phyloP scores from a whole-genome alignment of 345 rosid species.

The Zanthoxylum bungeanum region DNA sequence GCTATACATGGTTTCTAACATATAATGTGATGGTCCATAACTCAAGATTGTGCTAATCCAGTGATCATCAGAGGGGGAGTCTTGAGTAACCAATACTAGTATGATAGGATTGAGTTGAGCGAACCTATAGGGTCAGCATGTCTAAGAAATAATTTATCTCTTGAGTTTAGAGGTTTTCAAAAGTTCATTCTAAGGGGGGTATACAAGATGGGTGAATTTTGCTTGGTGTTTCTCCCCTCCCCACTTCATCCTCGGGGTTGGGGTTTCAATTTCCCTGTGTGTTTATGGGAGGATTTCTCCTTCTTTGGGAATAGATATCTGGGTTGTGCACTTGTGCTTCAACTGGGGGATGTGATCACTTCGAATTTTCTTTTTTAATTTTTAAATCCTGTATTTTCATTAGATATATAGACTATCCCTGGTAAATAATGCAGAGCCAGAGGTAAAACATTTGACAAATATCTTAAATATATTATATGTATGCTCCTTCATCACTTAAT shows the following conservation, averaged over 20 bases:
- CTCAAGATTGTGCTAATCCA: neutral
- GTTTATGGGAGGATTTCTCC: no score
- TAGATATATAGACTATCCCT: neutral
- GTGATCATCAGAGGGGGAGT: neutral
- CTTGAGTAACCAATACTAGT: neutral
- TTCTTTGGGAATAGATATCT: no score
- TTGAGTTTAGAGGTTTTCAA: neutral
- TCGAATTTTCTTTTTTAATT: no score
- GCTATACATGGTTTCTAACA: neutral
- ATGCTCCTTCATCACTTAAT: neutral
- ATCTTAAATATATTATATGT: neutral
- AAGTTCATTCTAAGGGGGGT: neutral
- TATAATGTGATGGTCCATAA: neutral
- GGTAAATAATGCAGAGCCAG: neutral
- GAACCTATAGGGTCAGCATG: neutral
- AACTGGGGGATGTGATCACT: no score
- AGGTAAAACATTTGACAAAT: neutral
- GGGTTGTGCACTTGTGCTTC: no score
- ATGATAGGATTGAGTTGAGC: neutral
- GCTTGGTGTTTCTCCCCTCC: no score
- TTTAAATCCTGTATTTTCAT: neutral
- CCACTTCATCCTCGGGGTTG: no score
- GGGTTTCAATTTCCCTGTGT: no score
- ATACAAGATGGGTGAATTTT: neutral
- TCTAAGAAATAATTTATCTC: neutral